Base-by-base conservation (phyloP, 1,284 basidiomycete species). In the Trichosporon inkin region DNA sequence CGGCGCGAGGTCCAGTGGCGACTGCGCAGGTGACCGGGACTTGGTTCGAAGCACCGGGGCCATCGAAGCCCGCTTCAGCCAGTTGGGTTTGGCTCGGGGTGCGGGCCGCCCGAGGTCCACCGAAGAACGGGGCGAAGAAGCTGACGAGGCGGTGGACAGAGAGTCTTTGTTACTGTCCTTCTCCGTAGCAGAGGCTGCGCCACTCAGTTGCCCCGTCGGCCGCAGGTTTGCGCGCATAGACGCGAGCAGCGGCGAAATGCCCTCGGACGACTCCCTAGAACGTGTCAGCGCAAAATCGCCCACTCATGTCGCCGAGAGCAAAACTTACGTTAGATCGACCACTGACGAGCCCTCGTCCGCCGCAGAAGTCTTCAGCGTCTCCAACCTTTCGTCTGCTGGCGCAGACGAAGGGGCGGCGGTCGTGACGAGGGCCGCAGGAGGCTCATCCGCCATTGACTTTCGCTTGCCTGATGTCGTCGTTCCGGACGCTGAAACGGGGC, bases 21-120 rank as follows among this genome's bases (percentile, higher is more conserved):
- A 52, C 2, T 61, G 53, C 1, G 65, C 66, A 1, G 75, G 75
- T 0, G 67, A 70, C 24, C 67, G 68, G 14, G 72, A 71, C 52
- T 74, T 76, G 16, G 67, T 60, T 8, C 74, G 64, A 24, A 71
- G 56, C 6, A 62, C 63, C 14, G 68, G 68, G 13, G 67, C 67
- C 39, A 70, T 69, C 44, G 67, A 70, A 0, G 72, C 72, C 11
- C 75, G 66, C 61, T 68, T 64, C 6, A 75, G 63, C 75, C 75
- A 77, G 11, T 65, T 69, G 5, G 73, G 71, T 61, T 75, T 75
- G 14, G 67, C 58, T 36, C 68, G 67, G 3, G 70, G 59, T 3
- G 62, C 34, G 1, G 73, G 69, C 57, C 69, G 73, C 14, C 56
- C 19, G 20, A 53, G 34, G 32, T 70, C 66, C 13, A 64, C 16